These are phyloP conservation scores for Phytopythium chamaehyphon DNA, from an alignment of 352 stramenopile genomes.

Conservation along the genomic window DNA sequence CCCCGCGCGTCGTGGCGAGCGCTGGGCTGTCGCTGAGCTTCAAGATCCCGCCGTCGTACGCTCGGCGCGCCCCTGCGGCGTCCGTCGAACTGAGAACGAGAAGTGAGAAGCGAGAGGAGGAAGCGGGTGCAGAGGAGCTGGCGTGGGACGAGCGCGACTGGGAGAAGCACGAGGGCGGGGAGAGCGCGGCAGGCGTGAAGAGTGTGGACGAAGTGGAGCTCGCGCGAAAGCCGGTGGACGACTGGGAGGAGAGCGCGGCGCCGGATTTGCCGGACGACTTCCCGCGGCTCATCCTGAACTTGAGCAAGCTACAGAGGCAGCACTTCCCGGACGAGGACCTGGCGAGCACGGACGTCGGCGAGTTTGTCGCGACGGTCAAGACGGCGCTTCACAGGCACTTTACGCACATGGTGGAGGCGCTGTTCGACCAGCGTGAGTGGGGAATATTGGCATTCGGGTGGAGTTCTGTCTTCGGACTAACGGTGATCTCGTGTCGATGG, in stretches of 20 bases:
- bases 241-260: conserved; percentile 33
- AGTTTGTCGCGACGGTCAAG: conserved; percentile 47
- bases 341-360: conserved; percentile 18
- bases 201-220: conserved; percentile 1
- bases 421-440: conserved; percentile 61
- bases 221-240: conserved; percentile 5
- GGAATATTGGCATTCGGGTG: not conserved
- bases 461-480: conserved; percentile 5
- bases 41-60: conserved; percentile 27
- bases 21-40: conserved; percentile 49
- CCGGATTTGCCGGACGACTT: conserved; percentile 63
- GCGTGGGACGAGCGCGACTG: conserved; percentile 53
- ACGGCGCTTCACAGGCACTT: conserved; percentile 51
- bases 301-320: conserved; percentile 47
- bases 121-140: conserved; percentile 6
- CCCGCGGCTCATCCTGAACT: conserved; percentile 60
- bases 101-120: conserved; percentile 2
- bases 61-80: conserved; percentile 4
- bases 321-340: conserved; percentile 38
- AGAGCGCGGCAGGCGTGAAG: not conserved
- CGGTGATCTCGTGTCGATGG: not conserved
- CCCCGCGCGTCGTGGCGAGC: conserved; percentile 27
- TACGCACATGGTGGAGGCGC: conserved; percentile 49
- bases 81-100: not conserved
- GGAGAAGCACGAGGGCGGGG: conserved; percentile 10